Conservation (phyloP, 805 yeast genomes). For the Lipomyces japonicus region DNA sequence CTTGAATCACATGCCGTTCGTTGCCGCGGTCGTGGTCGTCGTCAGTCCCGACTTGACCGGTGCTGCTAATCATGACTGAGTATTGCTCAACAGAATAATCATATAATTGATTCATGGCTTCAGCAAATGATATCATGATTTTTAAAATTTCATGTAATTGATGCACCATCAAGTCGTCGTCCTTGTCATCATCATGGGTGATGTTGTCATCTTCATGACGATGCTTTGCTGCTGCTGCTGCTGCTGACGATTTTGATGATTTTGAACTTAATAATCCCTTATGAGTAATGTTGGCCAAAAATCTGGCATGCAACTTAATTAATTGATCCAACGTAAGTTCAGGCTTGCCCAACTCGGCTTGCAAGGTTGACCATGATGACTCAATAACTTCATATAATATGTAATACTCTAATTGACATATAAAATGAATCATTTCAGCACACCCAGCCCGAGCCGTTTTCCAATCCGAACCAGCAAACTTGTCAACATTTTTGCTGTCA, state of each 20-base stretch:
- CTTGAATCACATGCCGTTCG: constrained; percentile 15
- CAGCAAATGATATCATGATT: constrained; percentile 32
- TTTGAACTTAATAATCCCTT: constrained; percentile 38
- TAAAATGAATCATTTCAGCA: constrained; percentile 37
- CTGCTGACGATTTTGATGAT: too few species aligned
- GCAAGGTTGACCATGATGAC: constrained; percentile 38
- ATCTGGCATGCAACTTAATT: constrained; percentile 36
- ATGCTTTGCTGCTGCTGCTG: constrained; percentile 1
- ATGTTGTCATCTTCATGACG: too few species aligned
- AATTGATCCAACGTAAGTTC: constrained; percentile 39
- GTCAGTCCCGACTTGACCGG: constrained; percentile 3
- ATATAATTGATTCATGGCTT: constrained; percentile 27
- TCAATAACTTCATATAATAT: constrained; percentile 40
- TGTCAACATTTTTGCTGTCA: constrained; percentile 6
- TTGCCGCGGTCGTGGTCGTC: constrained; percentile 2
- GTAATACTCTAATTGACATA: constrained; percentile 38
- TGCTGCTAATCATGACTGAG: constrained; percentile 6
- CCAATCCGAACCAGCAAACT: constrained; percentile 31
- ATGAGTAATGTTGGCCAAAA: constrained; percentile 33
- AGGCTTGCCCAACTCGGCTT: constrained; percentile 29
- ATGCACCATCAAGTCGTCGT: constrained; percentile 28
- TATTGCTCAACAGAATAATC: constrained; percentile 30
- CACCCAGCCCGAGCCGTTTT: constrained; percentile 29
- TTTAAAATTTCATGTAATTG: constrained; percentile 37
- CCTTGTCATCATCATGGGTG: too few species aligned